Evolutionary conservation across 169 alveolate species (phyloP).

Genomic region (Perkinsus marinus): DNA sequence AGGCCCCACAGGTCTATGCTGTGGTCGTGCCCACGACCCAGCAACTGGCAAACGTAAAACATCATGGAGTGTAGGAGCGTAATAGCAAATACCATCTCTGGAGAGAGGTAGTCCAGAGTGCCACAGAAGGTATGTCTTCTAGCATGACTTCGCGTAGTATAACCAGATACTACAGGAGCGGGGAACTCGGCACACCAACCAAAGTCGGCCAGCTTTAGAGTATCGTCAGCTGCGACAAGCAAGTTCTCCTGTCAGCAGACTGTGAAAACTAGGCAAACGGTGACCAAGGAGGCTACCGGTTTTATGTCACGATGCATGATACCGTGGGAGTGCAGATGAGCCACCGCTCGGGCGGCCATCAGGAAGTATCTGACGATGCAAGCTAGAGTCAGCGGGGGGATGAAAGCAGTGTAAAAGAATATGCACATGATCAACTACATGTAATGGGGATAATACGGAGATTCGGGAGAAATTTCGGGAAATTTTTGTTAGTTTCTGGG

Average conservation of each 20-base stretch:
- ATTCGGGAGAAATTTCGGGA: too few relatives aligned
- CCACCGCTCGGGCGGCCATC: neutral
- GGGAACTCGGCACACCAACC: slow-evolving; percentile 67
- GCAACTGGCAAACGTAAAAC: neutral
- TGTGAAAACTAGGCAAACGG: neutral
- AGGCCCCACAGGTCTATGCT: slow-evolving; percentile 78
- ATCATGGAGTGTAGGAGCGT: neutral
- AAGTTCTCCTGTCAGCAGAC: neutral
- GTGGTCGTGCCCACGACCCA: slow-evolving; percentile 42
- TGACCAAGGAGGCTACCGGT: neutral
- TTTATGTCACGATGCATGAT: neutral
- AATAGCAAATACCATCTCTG: slow-evolving; percentile 68
- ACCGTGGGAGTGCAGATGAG: neutral
- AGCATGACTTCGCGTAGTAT: slow-evolving; percentile 49
- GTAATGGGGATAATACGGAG: too few relatives aligned
- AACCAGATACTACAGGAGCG: slow-evolving; percentile 19
- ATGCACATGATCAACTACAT: too few relatives aligned
- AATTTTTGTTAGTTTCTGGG: too few relatives aligned
- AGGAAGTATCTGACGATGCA: neutral
- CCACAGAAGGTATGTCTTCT: slow-evolving; percentile 80
- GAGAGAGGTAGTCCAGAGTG: slow-evolving; percentile 79
- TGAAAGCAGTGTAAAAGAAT: too few relatives aligned
- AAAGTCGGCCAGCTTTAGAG: slow-evolving; percentile 75
- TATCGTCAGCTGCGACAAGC: slow-evolving; percentile 33
- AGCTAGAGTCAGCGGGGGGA: too few relatives aligned